Percentiles rank a stretch among this genome's conserved stretches.
These are phyloP conservation scores for Psilocybe mexicana DNA, from an alignment of 1,284 basidiomycete species.

Conservation along the genomic window DNA sequence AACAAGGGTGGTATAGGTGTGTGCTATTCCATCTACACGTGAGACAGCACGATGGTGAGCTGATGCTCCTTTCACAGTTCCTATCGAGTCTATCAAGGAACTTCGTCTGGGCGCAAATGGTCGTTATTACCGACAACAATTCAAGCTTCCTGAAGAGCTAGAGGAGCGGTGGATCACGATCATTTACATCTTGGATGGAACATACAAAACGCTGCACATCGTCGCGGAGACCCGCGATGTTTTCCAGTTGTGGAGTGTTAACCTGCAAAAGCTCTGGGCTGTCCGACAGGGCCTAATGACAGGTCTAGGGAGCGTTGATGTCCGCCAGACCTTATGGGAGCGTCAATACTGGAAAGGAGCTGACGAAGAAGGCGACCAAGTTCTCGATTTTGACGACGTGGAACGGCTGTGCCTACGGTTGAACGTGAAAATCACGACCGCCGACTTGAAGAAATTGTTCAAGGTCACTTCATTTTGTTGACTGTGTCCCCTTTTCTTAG, in stretches of 20 bases:
- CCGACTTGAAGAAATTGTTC: conserved; percentile 66
- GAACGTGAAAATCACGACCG: conserved; percentile 63
- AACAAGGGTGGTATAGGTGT: conserved; percentile 74
- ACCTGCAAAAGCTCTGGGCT: conserved; percentile 60
- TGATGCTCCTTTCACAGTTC: conserved; percentile 53
- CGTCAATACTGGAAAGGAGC: conserved; percentile 83
- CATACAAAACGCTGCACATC: conserved; percentile 93
- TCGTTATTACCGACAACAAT: conserved; percentile 77
- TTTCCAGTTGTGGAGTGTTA: conserved; percentile 68
- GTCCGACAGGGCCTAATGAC: conserved; percentile 70
- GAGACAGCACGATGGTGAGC: neutral
- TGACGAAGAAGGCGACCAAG: conserved; percentile 62
- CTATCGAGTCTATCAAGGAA: conserved; percentile 90
- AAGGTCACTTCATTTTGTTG: conserved; percentile 43
- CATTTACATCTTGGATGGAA: conserved; percentile 74
- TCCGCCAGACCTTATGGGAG: conserved; percentile 77
- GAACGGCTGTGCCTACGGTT: conserved; percentile 75
- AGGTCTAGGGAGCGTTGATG: conserved; percentile 61
- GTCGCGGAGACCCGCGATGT: conserved; percentile 75
- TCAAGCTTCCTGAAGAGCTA: conserved; percentile 59
- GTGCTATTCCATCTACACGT: conserved; percentile 31
- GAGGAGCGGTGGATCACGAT: conserved; percentile 78
- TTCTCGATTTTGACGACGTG: conserved; percentile 73
- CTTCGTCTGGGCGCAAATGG: conserved; percentile 82
- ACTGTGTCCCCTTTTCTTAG: neutral